Evolutionary conservation across 345 rosid species (phyloP).

Genomic region (Nasturtium officinale): DNA sequence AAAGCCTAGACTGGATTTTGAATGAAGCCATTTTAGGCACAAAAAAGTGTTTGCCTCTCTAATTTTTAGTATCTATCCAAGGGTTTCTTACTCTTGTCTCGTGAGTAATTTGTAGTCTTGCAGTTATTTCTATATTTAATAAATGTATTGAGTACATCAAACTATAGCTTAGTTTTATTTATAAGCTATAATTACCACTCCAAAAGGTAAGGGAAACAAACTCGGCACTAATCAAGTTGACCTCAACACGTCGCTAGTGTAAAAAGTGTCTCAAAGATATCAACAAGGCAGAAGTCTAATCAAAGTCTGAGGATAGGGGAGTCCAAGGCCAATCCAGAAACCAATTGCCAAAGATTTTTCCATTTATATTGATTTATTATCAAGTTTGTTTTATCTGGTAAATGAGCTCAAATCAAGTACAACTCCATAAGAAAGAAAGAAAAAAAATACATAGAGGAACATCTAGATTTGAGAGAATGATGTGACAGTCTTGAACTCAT

Average conservation of each 20-base stretch:
- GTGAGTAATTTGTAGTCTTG: slow-evolving; percentile 29
- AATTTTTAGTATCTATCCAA: background rate
- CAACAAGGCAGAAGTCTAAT: too few relatives aligned
- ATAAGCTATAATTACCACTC: background rate
- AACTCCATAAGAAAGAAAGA: slow-evolving; percentile 1
- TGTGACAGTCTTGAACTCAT: slow-evolving; percentile 65
- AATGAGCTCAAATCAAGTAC: slow-evolving; percentile 19
- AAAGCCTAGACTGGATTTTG: slow-evolving; percentile 18
- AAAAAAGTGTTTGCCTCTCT: background rate
- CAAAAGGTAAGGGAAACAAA: too few relatives aligned
- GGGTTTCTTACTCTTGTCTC: slow-evolving; percentile 12
- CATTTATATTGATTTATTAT: slow-evolving; percentile 8
- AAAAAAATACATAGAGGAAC: slow-evolving; percentile 3
- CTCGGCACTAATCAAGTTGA: too few relatives aligned
- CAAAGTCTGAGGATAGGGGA: too few relatives aligned
- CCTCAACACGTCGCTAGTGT: too few relatives aligned
- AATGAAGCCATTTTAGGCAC: slow-evolving; percentile 23
- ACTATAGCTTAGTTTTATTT: slow-evolving; percentile 6
- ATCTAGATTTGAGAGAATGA: slow-evolving; percentile 62
- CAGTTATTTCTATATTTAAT: slow-evolving; percentile 16
- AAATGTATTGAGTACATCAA: slow-evolving; percentile 12
- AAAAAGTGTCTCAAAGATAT: too few relatives aligned
- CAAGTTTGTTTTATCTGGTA: slow-evolving; percentile 17
- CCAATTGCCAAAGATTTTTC: too few relatives aligned
- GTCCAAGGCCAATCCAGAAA: too few relatives aligned